A percentile compares a stretch with the other conserved stretches of the same genome.
Conservation (phyloP, 2,329 filamentous ascomycete genomes). For the Ploettnerulaceae sp. region DNA sequence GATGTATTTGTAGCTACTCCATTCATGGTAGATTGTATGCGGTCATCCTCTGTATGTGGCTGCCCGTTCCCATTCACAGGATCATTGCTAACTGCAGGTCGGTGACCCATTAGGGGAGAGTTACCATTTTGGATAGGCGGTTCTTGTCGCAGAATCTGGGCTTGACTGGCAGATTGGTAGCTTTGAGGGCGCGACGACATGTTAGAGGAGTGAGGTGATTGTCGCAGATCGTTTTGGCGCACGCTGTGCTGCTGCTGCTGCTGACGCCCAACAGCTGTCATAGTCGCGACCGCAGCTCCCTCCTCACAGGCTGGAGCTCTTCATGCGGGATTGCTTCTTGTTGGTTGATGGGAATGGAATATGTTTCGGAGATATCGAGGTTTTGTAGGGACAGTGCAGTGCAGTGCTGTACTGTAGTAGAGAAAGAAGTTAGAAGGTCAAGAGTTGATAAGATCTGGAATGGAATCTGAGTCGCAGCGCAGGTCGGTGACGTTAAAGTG, state of each 20-base stretch:
- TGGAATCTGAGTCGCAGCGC: background rate
- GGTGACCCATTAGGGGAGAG: conserved; percentile 16
- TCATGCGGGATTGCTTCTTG: too few species aligned
- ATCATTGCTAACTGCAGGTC: conserved; percentile 28
- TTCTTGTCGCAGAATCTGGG: conserved; percentile 22
- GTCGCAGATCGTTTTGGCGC: conserved; percentile 22
- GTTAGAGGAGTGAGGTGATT: conserved; percentile 29
- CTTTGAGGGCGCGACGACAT: conserved; percentile 28
- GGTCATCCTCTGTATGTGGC: conserved; percentile 10
- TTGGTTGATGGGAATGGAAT: background rate
- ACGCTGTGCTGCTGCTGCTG: conserved; percentile 29
- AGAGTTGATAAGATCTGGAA: background rate
- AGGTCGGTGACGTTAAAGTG: conserved; percentile 1
- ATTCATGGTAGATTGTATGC: conserved; percentile 4
- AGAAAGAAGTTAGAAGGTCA: background rate
- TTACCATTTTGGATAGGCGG: conserved; percentile 24
- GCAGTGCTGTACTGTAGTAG: too few species aligned
- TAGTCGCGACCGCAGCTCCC: conserved; percentile 23
- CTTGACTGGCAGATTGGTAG: conserved; percentile 20
- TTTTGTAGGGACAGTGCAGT: too few species aligned
- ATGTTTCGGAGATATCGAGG: background rate
- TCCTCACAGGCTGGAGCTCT: conserved; percentile 20
- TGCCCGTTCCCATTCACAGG: conserved; percentile 23
- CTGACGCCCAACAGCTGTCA: conserved; percentile 34
- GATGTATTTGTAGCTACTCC: background rate